Evolutionary conservation across 1,284 basidiomycete genomes (phyloP).

Genomic region (Tremellales sp.): DNA sequence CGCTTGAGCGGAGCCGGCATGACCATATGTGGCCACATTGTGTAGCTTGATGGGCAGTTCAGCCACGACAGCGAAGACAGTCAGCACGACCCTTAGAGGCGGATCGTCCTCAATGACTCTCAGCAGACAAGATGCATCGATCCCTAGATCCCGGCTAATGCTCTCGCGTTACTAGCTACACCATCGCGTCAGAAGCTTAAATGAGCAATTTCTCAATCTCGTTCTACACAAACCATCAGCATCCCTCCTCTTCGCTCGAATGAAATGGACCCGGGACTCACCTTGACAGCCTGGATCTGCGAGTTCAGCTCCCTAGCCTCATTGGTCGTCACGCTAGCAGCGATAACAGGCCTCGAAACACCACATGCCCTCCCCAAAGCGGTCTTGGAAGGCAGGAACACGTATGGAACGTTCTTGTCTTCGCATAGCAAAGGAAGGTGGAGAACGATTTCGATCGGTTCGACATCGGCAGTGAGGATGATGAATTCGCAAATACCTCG

Average conservation of each 20-base stretch:
- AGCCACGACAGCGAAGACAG: no score
- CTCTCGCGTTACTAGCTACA: no score
- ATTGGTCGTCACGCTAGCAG: slow-evolving; percentile 91
- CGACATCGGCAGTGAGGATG: slow-evolving; percentile 94
- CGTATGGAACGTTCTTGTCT: slow-evolving; percentile 98
- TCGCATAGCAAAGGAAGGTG: slow-evolving; percentile 97
- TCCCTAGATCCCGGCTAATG: no score
- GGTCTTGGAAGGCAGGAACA: slow-evolving; percentile 72
- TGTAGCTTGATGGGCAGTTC: no score
- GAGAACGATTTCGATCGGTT: slow-evolving; percentile 95
- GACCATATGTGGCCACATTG: no score
- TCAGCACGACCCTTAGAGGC: no score
- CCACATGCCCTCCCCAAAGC: slow-evolving; percentile 95
- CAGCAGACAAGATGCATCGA: no score
- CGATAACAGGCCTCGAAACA: slow-evolving; percentile 91
- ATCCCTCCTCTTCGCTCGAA: background rate
- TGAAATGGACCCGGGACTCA: slow-evolving; percentile 20
- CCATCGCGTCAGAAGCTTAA: no score
- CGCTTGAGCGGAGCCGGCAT: no score
- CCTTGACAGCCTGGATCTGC: slow-evolving; percentile 86
- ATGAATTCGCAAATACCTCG: slow-evolving; percentile 99
- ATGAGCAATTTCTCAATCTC: slow-evolving; percentile 75
- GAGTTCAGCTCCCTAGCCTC: slow-evolving; percentile 87
- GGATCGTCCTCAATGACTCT: no score
- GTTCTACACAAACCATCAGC: slow-evolving; percentile 49